phyloP scores from a whole-genome alignment of 352 stramenopile genomes.

The Pythium utonaiense region DNA sequence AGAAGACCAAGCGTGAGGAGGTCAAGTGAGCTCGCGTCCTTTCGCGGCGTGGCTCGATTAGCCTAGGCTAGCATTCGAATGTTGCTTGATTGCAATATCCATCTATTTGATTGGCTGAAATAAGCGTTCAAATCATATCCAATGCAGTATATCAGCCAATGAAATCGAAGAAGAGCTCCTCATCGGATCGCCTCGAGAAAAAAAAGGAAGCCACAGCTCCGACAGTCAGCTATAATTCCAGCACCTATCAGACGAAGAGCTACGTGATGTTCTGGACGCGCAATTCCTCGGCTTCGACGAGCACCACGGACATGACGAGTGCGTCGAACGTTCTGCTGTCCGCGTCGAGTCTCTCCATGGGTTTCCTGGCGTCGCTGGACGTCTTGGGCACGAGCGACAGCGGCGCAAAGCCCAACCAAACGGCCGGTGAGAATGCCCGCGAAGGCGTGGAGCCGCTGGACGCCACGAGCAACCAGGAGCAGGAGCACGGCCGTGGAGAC shows the following conservation, averaged over 20 bases:
- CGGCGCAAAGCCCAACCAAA: background rate
- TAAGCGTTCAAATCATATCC: too few species aligned
- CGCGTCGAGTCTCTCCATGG: constrained; percentile 12
- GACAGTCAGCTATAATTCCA: too few species aligned
- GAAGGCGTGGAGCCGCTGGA: constrained; percentile 1
- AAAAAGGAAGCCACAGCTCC: background rate
- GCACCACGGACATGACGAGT: background rate
- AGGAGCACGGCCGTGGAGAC: background rate
- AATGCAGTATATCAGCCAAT: background rate
- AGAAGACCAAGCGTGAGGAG: too few species aligned
- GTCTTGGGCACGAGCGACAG: background rate
- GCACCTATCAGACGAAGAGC: too few species aligned
- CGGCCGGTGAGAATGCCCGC: constrained; percentile 11
- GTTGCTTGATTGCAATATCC: too few species aligned
- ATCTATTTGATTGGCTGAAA: too few species aligned
- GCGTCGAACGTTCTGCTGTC: background rate
- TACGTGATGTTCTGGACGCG: constrained; percentile 19
- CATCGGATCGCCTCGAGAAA: background rate
- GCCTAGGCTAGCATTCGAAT: too few species aligned
- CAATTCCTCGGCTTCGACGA: background rate
- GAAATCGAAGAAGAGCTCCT: background rate
- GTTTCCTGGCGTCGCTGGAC: constrained; percentile 16
- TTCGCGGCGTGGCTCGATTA: too few species aligned
- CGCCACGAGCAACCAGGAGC: background rate
- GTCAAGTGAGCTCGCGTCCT: too few species aligned